Evolutionary conservation across 2,329 filamentous ascomycete species (phyloP), one percentile per base, ranked within the genome.

Genomic region (Phialophora chinensis): DNA sequence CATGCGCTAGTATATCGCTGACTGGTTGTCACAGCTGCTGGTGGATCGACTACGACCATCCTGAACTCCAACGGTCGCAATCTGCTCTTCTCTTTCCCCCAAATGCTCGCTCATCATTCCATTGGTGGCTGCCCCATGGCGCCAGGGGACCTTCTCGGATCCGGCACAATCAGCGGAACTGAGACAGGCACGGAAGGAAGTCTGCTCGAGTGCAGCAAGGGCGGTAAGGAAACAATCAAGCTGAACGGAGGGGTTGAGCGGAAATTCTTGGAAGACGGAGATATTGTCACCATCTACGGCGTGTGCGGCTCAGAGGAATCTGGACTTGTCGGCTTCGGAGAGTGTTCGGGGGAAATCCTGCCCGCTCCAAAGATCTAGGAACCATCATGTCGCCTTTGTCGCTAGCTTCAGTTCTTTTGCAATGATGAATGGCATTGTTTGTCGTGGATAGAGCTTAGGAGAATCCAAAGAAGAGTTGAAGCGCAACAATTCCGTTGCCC

Each of bases 21-120:
- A 56, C 52, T 33, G n/a, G 23, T 33, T 54, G 47, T 7, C 33
- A 60, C 63, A 73, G 71, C 70, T 78, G 66, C 81, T 75, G 68
- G 82, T 10, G 84, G 84, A 33, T 79, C 80, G 58, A 79, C 84
- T 0, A 87, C 86, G 0, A 86, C 85, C 0, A 85, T 93, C 55
- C 82, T 84, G 1, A 83, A 79, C 68, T 89, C 84, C 67, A 89
- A 84, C 65, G 85, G 88, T 10, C 86, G 83, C 70, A 85, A 93
- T 73, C 81, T 94, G 11, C 82, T 94, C n/a, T 94, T 88, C 84
- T 93, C 90, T 0, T 94, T 93, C 79, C 86, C 90, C 4, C 91
- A 94, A 76, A 93, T 93, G 90, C 82, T 94, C 49, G 86, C 91
- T 1, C 91, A 94, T 75, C 91, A 94, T 75, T 88, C 89, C 1